Evolutionary conservation across 495 filamentous ascomycete species (phyloP), one percentile per base, ranked within the genome.

Genomic region (Bacidia gigantensis): DNA sequence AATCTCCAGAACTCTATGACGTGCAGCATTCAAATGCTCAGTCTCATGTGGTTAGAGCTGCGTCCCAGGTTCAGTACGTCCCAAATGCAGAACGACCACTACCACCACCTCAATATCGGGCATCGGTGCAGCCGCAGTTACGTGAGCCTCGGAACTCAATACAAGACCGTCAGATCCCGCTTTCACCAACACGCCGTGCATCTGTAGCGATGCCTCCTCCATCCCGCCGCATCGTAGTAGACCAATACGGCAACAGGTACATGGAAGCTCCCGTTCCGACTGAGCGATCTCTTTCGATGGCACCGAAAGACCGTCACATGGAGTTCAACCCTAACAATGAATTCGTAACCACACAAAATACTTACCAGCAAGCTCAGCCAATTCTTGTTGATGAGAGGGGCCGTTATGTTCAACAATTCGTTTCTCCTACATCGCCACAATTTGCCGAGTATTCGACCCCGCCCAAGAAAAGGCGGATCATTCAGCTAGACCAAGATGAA

Each of bases 221-320:
- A 23, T 72, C 72, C 22, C 73, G 77, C 1, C 76, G 83, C 46
- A 78, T 86, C 52, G 66, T 87, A 42, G 67, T 88, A 44, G 84
- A 87, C 62, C 75, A 82, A 50, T 78, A 76, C 65, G 84, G 84
- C 21, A 79, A 79, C 52, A 73, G 84, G 59, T 89, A 81, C 58
- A 67, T 82, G 45, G 83, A 84, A 61, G 72, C 73, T 26, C 41
- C 41, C 20, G 60, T 75, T 18, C 65, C 75, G 20, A 63, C 67
- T 11, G 58, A 67, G 14, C 51, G 70, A 26, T 63, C 72, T 26
- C 66, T 72, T 24, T 74, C 72, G 3, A 58, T 71, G 0, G 67
- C 66, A 14, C 66, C 72, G 45, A 46, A 69, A 21, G 44, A 70
- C n/a, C 79, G 75, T 51, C 72, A 74, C 51, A 62, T 70, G 44